Percentiles rank a stretch among this genome's conserved stretches.
These are phyloP conservation scores for Syzygium aromaticum DNA, from an alignment of 345 rosid species.

Conservation along the genomic window DNA sequence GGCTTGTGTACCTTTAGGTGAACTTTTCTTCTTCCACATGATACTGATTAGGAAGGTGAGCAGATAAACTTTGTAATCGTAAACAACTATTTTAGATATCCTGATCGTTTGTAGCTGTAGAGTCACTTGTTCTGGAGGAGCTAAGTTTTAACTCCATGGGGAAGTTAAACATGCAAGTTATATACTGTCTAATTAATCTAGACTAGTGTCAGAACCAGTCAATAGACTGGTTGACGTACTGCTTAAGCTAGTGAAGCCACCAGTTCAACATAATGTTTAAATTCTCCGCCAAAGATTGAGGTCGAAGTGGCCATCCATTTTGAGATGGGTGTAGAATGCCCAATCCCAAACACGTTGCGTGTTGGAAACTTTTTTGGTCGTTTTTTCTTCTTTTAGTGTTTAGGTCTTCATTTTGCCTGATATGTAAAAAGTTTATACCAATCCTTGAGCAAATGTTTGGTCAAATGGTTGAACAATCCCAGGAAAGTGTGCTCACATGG, in stretches of 20 bases:
- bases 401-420: neutral
- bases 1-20: conserved; percentile 86
- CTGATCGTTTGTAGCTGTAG: neutral
- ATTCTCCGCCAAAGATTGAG: neutral
- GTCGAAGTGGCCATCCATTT: neutral
- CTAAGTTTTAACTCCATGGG: neutral
- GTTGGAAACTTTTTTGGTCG: neutral
- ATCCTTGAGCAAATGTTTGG: neutral
- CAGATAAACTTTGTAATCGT: neutral
- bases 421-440: neutral
- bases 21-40: conserved; percentile 96
- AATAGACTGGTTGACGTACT: neutral
- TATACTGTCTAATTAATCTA: neutral
- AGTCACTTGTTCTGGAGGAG: neutral
- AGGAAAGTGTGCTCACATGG: neutral
- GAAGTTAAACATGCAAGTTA: neutral
- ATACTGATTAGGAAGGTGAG: conserved; percentile 88
- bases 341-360: neutral
- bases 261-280: neutral
- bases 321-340: neutral
- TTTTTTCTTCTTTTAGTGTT: neutral
- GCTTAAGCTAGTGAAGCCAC: neutral
- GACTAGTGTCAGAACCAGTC: neutral
- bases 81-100: neutral
- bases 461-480: neutral